Conservation (phyloP, 164 flowering plant species). For the Annona squamosa region DNA sequence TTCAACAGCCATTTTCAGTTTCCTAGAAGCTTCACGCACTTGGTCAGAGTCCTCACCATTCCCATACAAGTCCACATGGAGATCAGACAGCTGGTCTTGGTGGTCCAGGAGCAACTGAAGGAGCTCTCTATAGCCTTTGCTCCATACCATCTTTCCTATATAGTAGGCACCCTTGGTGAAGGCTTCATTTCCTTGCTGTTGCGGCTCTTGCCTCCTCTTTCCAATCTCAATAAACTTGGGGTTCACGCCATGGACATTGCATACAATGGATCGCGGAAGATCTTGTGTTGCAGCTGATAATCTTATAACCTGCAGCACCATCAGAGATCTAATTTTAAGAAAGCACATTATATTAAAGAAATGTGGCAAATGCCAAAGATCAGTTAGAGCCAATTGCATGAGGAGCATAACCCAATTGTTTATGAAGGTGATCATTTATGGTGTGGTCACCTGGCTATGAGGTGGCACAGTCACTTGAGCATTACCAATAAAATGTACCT, state of each 20-base stretch:
- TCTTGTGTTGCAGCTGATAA: conserved; percentile 97
- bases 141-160: conserved; percentile 97
- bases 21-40: conserved; percentile 62
- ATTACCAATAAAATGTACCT: conserved; percentile 35
- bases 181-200: conserved; percentile 35
- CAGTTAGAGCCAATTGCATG: too few species aligned
- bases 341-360: too few species aligned
- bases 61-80: conserved; percentile 83
- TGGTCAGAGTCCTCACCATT: conserved; percentile 79
- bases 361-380: too few species aligned
- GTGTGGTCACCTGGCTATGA: neutral
- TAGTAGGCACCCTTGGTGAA: conserved; percentile 79
- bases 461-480: neutral
- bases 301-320: conserved; percentile 63
- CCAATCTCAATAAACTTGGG: conserved; percentile 90
- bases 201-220: conserved; percentile 50
- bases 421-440: too few species aligned
- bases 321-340: neutral
- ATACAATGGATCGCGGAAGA: conserved; percentile 71
- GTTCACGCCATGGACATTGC: conserved; percentile 95
- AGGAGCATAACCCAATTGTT: too few species aligned
- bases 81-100: conserved; percentile 62
- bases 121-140: conserved; percentile 86
- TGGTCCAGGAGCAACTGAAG: conserved; percentile 57
- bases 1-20: conserved; percentile 45